These are phyloP conservation scores for Aspergillus melleus DNA, from an alignment of 2,329 filamentous ascomycete species.

Conservation along the genomic window DNA sequence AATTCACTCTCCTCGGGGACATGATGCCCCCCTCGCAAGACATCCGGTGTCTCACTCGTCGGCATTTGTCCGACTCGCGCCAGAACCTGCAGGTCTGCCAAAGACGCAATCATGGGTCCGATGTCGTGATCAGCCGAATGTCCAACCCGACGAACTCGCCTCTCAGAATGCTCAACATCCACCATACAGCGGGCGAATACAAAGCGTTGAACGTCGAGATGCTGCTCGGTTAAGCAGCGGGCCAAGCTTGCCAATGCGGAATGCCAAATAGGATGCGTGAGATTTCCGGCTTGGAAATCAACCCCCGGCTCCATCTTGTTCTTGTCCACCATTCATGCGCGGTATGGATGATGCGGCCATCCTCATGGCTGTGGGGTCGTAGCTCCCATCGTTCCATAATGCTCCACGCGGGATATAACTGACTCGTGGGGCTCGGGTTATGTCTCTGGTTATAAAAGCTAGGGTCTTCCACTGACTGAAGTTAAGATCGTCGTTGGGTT, in stretches of 20 bases:
- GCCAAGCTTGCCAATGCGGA: background rate
- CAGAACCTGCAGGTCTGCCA: background rate
- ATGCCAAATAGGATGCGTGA: background rate
- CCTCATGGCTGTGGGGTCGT: background rate
- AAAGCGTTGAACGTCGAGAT: background rate
- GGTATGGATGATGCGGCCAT: background rate
- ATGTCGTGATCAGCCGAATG: slow-evolving; percentile 11
- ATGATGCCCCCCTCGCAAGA: too few species aligned
- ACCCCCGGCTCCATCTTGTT: background rate
- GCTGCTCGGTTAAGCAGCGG: too few species aligned
- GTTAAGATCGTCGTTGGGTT: background rate
- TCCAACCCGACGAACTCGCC: background rate
- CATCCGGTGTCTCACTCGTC: too few species aligned
- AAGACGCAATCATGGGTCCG: slow-evolving; percentile 12
- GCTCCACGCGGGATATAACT: background rate
- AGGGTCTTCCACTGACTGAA: background rate
- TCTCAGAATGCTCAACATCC: background rate
- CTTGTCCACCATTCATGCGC: background rate
- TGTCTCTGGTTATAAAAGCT: background rate
- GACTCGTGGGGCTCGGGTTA: background rate
- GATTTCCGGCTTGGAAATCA: background rate
- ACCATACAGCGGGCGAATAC: background rate
- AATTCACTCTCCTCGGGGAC: too few species aligned
- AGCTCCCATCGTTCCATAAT: background rate
- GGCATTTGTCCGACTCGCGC: background rate